These are phyloP conservation scores for Solanum gracilifrons DNA, from an alignment of 257 asterid species.

Conservation along the genomic window DNA sequence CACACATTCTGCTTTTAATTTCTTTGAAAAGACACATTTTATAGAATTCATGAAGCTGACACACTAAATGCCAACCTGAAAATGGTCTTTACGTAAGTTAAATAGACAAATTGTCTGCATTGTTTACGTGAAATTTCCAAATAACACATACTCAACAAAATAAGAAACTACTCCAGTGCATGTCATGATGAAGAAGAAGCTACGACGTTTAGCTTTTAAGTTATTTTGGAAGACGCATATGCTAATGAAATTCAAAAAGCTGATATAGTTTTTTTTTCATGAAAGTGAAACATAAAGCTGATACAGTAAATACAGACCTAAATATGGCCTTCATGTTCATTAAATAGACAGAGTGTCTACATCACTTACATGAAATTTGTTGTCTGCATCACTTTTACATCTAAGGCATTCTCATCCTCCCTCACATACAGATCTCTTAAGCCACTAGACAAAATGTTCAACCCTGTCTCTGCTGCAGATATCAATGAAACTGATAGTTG, in stretches of 20 bases:
- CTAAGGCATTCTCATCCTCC: slow-evolving; percentile 17
- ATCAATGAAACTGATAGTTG: slow-evolving; percentile 27
- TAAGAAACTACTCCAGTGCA: not conserved
- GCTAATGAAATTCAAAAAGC: not conserved
- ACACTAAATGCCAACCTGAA: not conserved
- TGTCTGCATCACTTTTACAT: slow-evolving; percentile 9
- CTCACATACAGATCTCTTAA: slow-evolving; percentile 10
- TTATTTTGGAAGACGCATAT: not conserved
- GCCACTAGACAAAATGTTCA: slow-evolving; percentile 32
- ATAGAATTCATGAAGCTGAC: not conserved
- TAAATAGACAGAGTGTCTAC: not conserved
- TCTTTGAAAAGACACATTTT: not conserved
- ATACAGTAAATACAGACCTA: not conserved
- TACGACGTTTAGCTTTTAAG: not conserved
- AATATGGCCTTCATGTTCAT: not conserved
- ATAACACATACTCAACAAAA: not conserved
- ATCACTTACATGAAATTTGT: slow-evolving; percentile 27
- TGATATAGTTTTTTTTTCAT: not conserved
- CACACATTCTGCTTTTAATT: not conserved
- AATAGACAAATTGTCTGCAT: not conserved
- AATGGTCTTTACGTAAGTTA: not conserved
- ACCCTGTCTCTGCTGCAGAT: slow-evolving; percentile 34
- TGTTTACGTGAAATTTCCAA: not conserved
- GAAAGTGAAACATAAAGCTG: not conserved
- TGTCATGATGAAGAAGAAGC: not conserved